Conservation (phyloP, 441 rosid genomes). For the Euphorbia schlechtendalii region DNA sequence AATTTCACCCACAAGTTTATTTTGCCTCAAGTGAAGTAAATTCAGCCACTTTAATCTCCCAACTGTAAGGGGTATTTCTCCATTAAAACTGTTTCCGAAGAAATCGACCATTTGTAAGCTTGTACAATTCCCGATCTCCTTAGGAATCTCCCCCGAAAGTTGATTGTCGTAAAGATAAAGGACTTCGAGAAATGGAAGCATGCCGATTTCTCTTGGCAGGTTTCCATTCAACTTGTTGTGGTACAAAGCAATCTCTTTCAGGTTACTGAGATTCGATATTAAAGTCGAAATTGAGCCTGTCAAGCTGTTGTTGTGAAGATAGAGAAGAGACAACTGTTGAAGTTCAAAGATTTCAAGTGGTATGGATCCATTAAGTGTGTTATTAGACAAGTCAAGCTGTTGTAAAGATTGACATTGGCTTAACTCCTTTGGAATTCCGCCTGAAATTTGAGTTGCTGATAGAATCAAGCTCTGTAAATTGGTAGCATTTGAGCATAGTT, state of each 20-base stretch:
- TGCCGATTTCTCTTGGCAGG: slow-evolving; percentile 58
- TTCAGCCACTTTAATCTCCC: slow-evolving; percentile 52
- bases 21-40: slow-evolving; percentile 71
- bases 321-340: slow-evolving; percentile 45
- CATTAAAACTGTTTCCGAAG: slow-evolving; percentile 61
- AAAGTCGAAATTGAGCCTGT: slow-evolving; percentile 54
- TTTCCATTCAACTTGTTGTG: slow-evolving; percentile 65
- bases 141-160: slow-evolving; percentile 56
- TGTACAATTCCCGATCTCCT: slow-evolving; percentile 80
- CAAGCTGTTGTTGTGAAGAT: slow-evolving; percentile 79
- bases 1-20: slow-evolving; percentile 54
- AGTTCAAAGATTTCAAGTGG: slow-evolving; percentile 50
- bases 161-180: slow-evolving; percentile 67
- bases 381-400: slow-evolving; percentile 71
- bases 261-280: slow-evolving; percentile 54
- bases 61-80: slow-evolving; percentile 52
- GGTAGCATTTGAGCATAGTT: slow-evolving; percentile 47
- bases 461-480: slow-evolving; percentile 41
- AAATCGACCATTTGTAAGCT: slow-evolving; percentile 62
- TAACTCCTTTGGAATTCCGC: slow-evolving; percentile 54
- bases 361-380: slow-evolving; percentile 55
- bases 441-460: slow-evolving; percentile 48
- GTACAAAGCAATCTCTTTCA: slow-evolving; percentile 55
- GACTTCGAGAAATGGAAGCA: slow-evolving; percentile 45
- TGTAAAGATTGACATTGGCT: slow-evolving; percentile 48